Evolutionary conservation across 768 basidiomycete species (phyloP), one percentile per base, ranked within the genome.

Genomic region (Lentinula lateritia): DNA sequence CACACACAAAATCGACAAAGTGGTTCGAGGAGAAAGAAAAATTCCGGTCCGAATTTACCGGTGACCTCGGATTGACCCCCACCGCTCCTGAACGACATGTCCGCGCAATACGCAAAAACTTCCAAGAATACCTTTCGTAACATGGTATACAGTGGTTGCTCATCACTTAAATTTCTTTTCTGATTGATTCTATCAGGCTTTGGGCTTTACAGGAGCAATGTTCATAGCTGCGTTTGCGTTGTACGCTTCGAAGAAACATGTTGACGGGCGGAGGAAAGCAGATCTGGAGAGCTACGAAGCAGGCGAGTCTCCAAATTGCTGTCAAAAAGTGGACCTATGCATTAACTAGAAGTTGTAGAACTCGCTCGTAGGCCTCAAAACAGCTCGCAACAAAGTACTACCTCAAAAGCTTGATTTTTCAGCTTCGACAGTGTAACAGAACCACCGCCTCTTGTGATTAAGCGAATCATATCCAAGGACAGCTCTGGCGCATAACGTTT

Each of bases 181-280:
- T 16, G 16, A 41, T 15, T 41, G 39, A 41, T 16, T 7, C 16
- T 15, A 43, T 43, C 16, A 56, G 55, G 55, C 41, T 56, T 45
- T 41, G 41, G 55, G 55, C 13, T 56, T 56, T 39, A 42, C 55
- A 7, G 55, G 55, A 56, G 55, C 55, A 20, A 56, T 43, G 41
- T 43, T 41, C 39, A 23, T 43, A 7, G 41, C 41, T 9, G 55
- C 55, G n/a, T 41, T 56, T 34, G 55, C 41, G 16, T 42, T 43
- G 10, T 56, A 56, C 39, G 41, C 15, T 8, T 42, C 55, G 12
- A 56, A 56, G n/a, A 56, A 56, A 34, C 41, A 56, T 16, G 41
- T 43, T 8, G 55, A 56, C 12, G 55, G 55, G 43, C 8, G 41
- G 23, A 56, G 55, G 41, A 56, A 39, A 23, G 41, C 39, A 43